Percentiles rank a stretch among this genome's conserved stretches.
phyloP scores from a whole-genome alignment of 768 basidiomycete species.

The Sarcodon sp. region DNA sequence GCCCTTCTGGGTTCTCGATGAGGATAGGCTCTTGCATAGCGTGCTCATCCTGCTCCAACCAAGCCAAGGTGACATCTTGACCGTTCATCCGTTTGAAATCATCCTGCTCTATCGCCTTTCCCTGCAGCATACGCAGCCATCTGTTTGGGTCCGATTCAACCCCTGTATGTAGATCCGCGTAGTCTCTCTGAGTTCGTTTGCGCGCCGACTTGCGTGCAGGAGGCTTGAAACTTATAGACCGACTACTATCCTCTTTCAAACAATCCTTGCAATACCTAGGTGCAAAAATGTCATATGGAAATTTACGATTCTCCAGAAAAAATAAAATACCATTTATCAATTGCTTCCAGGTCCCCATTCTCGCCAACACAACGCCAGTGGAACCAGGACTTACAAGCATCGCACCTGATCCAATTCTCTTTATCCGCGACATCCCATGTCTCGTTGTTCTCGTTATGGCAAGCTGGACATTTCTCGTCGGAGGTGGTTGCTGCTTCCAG shows the following conservation, averaged over 20 bases:
- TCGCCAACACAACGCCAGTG: conserved; percentile 75
- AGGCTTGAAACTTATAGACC: conserved; percentile 60
- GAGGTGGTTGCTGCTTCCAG: conserved; percentile 7
- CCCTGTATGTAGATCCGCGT: conserved; percentile 62
- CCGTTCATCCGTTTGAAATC: conserved; percentile 60
- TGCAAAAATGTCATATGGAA: neutral
- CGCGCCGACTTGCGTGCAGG: conserved; percentile 75
- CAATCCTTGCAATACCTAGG: conserved; percentile 64
- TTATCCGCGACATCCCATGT: conserved; percentile 31
- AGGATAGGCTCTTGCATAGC: conserved; percentile 80
- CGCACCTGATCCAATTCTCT: conserved; percentile 77
- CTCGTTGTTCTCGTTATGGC: conserved; percentile 22
- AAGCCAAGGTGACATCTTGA: conserved; percentile 50
- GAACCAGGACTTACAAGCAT: conserved; percentile 72
- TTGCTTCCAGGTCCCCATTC: conserved; percentile 45
- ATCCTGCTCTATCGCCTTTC: conserved; percentile 48
- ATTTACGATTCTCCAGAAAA: conserved; percentile 6
- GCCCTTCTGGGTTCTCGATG: conserved; percentile 61
- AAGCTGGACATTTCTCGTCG: conserved; percentile 36
- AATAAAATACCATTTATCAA: conserved; percentile 64
- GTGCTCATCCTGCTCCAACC: conserved; percentile 58
- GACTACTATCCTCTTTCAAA: conserved; percentile 40
- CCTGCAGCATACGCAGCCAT: conserved; percentile 60
- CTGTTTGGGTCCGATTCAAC: conserved; percentile 43
- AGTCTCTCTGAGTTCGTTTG: conserved; percentile 64